Evolutionary conservation across 306 rosid genomes (phyloP).

Genomic region (Acacia melanoxylon): DNA sequence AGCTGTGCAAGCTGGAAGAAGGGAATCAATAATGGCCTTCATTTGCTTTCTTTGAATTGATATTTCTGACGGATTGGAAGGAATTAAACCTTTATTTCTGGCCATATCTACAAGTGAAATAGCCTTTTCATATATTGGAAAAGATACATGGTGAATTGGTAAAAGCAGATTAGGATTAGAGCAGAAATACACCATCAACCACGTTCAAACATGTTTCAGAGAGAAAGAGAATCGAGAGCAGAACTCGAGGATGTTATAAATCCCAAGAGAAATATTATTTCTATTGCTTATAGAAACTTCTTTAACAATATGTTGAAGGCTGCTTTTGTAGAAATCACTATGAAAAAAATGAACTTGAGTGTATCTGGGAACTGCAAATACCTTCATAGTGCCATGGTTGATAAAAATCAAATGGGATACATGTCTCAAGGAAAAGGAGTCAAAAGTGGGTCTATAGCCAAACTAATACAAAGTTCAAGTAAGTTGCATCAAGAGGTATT

Average conservation of each 20-base stretch:
- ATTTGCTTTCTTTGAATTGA: slow-evolving; percentile 80
- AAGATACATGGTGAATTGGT: background rate
- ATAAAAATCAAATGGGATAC: slow-evolving; percentile 5
- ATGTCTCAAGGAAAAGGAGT: background rate
- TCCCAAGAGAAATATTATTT: background rate
- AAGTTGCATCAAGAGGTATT: background rate
- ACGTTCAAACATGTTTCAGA: slow-evolving; percentile 5
- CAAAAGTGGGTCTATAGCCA: background rate
- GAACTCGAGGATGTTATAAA: background rate
- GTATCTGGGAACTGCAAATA: background rate
- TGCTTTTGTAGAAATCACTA: background rate
- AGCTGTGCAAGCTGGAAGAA: slow-evolving; percentile 95
- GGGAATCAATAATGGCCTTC: slow-evolving; percentile 79
- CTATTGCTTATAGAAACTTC: background rate
- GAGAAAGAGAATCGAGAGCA: background rate
- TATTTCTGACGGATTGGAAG: slow-evolving; percentile 86
- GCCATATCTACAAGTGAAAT: slow-evolving; percentile 71
- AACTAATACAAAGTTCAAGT: slow-evolving; percentile 3
- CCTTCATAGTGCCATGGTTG: slow-evolving; percentile 2
- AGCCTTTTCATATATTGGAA: slow-evolving; percentile 26
- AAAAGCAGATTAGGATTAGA: slow-evolving; percentile 21
- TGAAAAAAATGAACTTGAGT: background rate
- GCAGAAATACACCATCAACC: background rate
- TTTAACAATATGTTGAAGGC: background rate
- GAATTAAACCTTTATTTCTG: slow-evolving; percentile 93